phyloP scores from a whole-genome alignment of 2,329 filamentous ascomycete species.

The Lasiodiplodia sp. region DNA sequence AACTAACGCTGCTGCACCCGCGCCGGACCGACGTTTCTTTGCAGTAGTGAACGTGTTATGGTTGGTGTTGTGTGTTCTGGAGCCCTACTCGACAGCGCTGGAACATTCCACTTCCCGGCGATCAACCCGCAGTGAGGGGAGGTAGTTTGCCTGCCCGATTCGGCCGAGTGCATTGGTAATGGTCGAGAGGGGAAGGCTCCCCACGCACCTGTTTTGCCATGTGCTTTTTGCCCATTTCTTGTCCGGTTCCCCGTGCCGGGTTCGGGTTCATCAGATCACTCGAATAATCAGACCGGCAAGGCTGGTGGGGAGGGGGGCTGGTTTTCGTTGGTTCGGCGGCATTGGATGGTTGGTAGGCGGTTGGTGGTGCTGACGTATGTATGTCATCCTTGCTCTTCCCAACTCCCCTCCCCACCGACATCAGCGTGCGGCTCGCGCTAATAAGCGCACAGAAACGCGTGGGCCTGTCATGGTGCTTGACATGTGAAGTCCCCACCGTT shows the following conservation, averaged over 20 bases:
- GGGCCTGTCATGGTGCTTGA: neutral
- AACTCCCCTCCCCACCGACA: neutral
- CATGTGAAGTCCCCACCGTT: neutral
- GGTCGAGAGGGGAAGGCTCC: no score
- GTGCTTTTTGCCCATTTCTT: neutral
- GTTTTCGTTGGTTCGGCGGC: neutral
- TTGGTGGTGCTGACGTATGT: neutral
- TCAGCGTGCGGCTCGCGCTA: neutral
- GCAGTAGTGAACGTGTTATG: neutral
- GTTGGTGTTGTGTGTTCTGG: neutral
- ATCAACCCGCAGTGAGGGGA: no score
- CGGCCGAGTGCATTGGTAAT: no score
- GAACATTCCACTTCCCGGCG: no score
- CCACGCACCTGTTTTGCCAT: neutral
- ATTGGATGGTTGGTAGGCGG: neutral
- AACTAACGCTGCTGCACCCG: neutral
- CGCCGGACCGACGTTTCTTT: neutral
- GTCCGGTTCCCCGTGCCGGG: neutral
- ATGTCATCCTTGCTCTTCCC: neutral
- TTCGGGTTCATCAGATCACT: neutral
- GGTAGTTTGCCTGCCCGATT: no score
- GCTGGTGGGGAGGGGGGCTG: neutral
- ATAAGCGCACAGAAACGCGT: neutral
- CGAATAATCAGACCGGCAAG: neutral
- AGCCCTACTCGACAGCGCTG: neutral